These are phyloP conservation scores for Acer saccharum DNA, from an alignment of 345 rosid species.

Conservation along the genomic window DNA sequence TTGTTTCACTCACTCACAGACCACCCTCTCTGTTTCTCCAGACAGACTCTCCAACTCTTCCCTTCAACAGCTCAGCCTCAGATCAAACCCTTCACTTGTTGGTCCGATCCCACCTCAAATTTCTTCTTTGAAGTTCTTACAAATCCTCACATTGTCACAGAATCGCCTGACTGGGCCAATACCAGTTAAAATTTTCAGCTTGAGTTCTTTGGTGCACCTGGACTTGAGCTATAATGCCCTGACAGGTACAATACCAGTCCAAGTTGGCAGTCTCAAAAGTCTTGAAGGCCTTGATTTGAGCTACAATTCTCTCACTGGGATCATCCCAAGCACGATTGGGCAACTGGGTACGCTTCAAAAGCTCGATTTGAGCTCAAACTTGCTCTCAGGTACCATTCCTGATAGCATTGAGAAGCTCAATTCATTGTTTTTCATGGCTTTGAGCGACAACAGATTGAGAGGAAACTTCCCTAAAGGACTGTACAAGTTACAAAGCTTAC, in stretches of 20 bases:
- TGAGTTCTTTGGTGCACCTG: conserved; percentile 60
- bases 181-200: conserved; percentile 44
- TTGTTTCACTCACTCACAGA: conserved; percentile 66
- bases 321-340: conserved; percentile 62
- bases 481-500: conserved; percentile 57
- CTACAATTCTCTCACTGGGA: conserved; percentile 63
- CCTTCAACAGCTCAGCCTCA: conserved; percentile 78
- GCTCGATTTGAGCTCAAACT: conserved; percentile 84
- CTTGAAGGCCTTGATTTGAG: conserved; percentile 79
- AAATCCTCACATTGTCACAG: conserved; percentile 80
- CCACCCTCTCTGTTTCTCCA: conserved; percentile 51
- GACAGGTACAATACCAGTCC: conserved; percentile 57
- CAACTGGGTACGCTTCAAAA: conserved; percentile 74
- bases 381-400: conserved; percentile 60
- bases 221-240: conserved; percentile 80
- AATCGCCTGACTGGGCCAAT: conserved; percentile 65
- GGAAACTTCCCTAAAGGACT: conserved; percentile 66
- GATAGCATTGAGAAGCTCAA: conserved; percentile 51
- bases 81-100: conserved; percentile 74
- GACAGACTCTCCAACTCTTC: conserved; percentile 48
- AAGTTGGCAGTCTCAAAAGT: conserved; percentile 58
- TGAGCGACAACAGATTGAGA: conserved; percentile 66
- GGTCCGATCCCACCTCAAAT: conserved; percentile 73
- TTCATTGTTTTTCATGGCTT: conserved; percentile 64
- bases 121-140: conserved; percentile 60